These are phyloP conservation scores for Penicilliopsis zonata DNA, from an alignment of 495 filamentous ascomycete genomes.

Conservation along the genomic window DNA sequence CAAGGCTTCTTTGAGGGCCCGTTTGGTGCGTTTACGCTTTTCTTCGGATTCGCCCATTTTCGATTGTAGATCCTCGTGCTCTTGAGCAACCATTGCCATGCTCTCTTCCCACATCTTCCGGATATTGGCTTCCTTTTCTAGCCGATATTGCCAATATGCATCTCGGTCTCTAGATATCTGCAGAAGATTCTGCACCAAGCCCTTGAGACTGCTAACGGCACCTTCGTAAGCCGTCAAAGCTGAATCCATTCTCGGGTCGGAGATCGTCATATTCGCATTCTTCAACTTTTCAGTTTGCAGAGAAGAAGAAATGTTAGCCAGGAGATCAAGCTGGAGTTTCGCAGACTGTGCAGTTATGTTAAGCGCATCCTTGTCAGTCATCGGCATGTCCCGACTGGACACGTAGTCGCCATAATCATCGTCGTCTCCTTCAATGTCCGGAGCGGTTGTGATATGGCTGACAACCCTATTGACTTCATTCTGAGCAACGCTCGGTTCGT, in stretches of 20 bases:
- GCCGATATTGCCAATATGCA: constrained; percentile 89
- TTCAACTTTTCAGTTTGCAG: constrained; percentile 59
- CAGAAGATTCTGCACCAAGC: constrained; percentile 73
- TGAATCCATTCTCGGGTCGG: constrained; percentile 62
- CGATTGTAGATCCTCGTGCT: constrained; percentile 83
- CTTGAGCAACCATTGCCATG: constrained; percentile 85
- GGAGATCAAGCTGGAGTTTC: constrained; percentile 79
- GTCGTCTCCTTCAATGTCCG: constrained; percentile 54
- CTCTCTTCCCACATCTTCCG: constrained; percentile 97
- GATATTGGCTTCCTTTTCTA: constrained; percentile 79
- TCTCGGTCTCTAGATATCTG: constrained; percentile 90
- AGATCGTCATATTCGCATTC: constrained; percentile 56
- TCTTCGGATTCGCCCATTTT: constrained; percentile 81
- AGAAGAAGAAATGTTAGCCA: constrained; percentile 72
- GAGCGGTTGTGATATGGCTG: constrained; percentile 33
- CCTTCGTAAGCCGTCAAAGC: constrained; percentile 81
- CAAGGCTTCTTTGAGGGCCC: constrained; percentile 76
- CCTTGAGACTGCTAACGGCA: constrained; percentile 78
- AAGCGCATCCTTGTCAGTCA: constrained; percentile 76
- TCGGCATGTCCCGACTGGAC: constrained; percentile 62
- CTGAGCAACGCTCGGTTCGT: constrained; percentile 44
- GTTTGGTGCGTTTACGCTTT: constrained; percentile 81
- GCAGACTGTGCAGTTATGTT: constrained; percentile 93
- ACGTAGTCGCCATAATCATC: constrained; percentile 76
- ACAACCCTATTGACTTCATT: constrained; percentile 35